These are phyloP conservation scores for Kuraishia cidri DNA, from an alignment of 805 yeast genomes.

Conservation along the genomic window DNA sequence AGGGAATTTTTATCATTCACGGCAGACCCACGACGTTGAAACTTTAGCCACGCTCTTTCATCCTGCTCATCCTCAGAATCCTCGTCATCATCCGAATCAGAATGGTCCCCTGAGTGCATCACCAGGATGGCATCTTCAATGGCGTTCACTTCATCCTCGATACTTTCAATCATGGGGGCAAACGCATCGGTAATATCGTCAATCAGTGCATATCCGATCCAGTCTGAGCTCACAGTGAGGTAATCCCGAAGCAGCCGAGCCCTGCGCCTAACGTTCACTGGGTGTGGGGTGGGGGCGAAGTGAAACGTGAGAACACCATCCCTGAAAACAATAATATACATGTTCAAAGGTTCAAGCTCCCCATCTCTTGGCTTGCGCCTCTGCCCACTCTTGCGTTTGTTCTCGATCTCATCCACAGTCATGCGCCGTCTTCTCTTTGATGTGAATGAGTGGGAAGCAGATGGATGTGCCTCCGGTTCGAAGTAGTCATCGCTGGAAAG, in stretches of 20 bases:
- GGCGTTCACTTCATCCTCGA: constrained; percentile 89
- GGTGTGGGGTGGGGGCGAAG: constrained; percentile 92
- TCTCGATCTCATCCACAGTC: constrained; percentile 9
- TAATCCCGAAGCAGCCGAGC: constrained; percentile 84
- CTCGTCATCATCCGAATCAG: constrained; percentile 30
- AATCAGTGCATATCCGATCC: constrained; percentile 94
- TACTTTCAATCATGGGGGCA: constrained; percentile 92
- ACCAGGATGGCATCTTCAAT: constrained; percentile 86
- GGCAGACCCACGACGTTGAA: constrained; percentile 15
- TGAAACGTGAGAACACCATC: constrained; percentile 92
- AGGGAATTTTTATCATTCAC: constrained; percentile 11
- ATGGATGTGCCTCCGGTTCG: no score
- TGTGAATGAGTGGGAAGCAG: not conserved
- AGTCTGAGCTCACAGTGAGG: constrained; percentile 83
- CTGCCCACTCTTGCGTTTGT: constrained; percentile 9
- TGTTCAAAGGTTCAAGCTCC: constrained; percentile 81
- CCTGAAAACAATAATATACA: constrained; percentile 86
- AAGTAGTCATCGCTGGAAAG: no score
- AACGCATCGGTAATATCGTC: constrained; percentile 97
- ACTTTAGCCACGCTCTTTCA: constrained; percentile 9
- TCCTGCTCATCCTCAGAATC: constrained; percentile 22
- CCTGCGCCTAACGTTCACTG: constrained; percentile 90
- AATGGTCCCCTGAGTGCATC: constrained; percentile 60
- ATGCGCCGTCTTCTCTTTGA: not conserved
- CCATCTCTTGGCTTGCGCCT: constrained; percentile 21